phyloP scores from a whole-genome alignment of 768 basidiomycete species.

The Russula foetens region DNA sequence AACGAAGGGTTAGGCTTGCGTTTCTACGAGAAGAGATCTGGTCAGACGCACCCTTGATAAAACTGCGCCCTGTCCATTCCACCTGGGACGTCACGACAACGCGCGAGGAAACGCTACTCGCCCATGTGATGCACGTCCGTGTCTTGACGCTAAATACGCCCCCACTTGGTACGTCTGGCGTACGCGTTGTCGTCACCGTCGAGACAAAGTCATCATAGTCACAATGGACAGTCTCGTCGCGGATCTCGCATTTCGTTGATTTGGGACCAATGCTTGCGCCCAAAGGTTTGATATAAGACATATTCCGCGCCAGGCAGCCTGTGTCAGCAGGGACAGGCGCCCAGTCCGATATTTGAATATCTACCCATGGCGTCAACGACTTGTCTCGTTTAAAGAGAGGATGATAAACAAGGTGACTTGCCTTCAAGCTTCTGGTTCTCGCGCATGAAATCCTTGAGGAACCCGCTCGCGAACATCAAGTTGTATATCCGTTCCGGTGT shows the following conservation, averaged over 20 bases:
- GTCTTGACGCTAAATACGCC: conserved; percentile 93
- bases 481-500: conserved; percentile 95
- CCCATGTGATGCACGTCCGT: conserved; percentile 92
- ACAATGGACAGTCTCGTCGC: conserved; percentile 70
- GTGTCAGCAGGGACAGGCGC: conserved; percentile 53
- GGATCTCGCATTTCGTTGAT: conserved; percentile 92
- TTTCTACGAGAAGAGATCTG: not conserved
- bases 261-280: conserved; percentile 84
- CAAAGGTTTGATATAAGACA: conserved; percentile 95
- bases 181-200: conserved; percentile 82
- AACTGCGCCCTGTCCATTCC: conserved; percentile 95
- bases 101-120: conserved; percentile 62
- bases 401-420: conserved; percentile 31
- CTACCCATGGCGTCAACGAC: conserved; percentile 32
- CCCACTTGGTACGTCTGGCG: conserved; percentile 93
- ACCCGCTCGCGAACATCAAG: conserved; percentile 91
- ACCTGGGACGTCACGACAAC: conserved; percentile 86
- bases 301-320: conserved; percentile 72
- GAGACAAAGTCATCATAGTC: conserved; percentile 81
- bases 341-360: conserved; percentile 97
- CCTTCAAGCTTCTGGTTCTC: conserved; percentile 85
- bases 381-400: not conserved
- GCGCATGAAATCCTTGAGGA: conserved; percentile 89
- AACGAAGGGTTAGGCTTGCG: not conserved
- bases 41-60: conserved; percentile 71